Percentiles rank a stretch among this genome's conserved stretches.
Evolutionary conservation across 768 basidiomycete species (phyloP).

Genomic region (Pseudohyphozyma bogoriensis): DNA sequence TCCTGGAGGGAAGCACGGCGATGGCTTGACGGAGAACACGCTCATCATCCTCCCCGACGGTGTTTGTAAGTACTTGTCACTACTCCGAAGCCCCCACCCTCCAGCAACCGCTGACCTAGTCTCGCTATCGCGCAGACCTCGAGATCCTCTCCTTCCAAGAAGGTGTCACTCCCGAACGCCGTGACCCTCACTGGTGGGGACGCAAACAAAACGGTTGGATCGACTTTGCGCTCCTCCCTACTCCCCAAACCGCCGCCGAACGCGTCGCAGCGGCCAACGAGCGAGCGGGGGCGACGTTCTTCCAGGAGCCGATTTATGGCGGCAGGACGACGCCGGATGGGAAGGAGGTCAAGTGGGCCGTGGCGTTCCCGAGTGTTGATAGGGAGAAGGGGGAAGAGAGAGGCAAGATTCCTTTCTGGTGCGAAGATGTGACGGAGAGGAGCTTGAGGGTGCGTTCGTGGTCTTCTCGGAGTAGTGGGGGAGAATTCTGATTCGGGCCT

Average conservation of each 20-base stretch:
- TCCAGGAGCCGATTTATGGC: not conserved
- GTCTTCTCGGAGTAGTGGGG: not conserved
- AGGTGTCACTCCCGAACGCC: not conserved
- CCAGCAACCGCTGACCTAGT: no score
- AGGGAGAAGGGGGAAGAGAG: not conserved
- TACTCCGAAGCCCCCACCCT: not conserved
- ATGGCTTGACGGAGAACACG: constrained; percentile 16
- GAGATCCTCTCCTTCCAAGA: constrained; percentile 16
- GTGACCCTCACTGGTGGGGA: constrained; percentile 7
- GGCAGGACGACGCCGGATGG: constrained; percentile 5
- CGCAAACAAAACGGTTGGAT: constrained; percentile 7
- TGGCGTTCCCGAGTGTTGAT: constrained; percentile 1
- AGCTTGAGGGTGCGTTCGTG: not conserved
- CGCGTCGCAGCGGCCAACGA: not conserved
- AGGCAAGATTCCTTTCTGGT: not conserved
- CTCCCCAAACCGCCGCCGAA: not conserved
- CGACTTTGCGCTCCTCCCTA: constrained; percentile 8
- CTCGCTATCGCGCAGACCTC: not conserved
- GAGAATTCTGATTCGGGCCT: not conserved
- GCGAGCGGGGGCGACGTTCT: not conserved
- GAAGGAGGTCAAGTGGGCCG: constrained; percentile 9
- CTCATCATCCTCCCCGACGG: constrained; percentile 18
- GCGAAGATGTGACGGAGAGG: not conserved
- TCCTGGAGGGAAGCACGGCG: constrained; percentile 10
- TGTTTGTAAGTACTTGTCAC: not conserved